Evolutionary conservation across 306 rosid species (phyloP).

Genomic region (Vigna hirtella): DNA sequence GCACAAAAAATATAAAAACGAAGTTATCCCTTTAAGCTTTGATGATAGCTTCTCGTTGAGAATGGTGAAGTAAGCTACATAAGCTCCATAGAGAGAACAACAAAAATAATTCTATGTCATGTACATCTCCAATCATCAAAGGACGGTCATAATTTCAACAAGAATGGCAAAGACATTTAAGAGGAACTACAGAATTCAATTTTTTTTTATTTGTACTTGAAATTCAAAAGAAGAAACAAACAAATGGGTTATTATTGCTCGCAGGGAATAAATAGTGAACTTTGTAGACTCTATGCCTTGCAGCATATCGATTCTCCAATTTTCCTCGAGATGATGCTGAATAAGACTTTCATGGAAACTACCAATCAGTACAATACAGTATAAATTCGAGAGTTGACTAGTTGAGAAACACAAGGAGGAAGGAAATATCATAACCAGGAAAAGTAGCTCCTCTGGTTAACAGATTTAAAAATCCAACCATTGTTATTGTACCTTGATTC

Average conservation of each 20-base stretch:
- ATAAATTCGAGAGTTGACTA: neutral
- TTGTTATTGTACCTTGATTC: neutral
- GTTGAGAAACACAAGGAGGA: neutral
- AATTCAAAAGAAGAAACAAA: neutral
- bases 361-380: neutral
- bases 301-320: conserved; percentile 7
- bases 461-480: conserved; percentile 35
- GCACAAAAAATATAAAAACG: neutral
- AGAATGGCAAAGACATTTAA: neutral
- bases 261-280: neutral
- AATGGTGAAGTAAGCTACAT: conserved; percentile 2
- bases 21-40: neutral
- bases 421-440: neutral
- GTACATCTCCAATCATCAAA: conserved; percentile 12
- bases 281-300: conserved; percentile 8
- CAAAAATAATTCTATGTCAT: neutral
- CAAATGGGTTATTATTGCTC: neutral
- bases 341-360: neutral
- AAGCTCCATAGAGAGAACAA: conserved; percentile 28
- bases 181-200: conserved; percentile 9
- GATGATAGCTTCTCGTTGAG: neutral
- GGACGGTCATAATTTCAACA: conserved; percentile 10
- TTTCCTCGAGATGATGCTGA: neutral
- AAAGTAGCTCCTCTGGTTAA: neutral
- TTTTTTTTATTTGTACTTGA: neutral